Conservation (phyloP, 2,329 filamentous ascomycete genomes). For the Xylariales sp. region DNA sequence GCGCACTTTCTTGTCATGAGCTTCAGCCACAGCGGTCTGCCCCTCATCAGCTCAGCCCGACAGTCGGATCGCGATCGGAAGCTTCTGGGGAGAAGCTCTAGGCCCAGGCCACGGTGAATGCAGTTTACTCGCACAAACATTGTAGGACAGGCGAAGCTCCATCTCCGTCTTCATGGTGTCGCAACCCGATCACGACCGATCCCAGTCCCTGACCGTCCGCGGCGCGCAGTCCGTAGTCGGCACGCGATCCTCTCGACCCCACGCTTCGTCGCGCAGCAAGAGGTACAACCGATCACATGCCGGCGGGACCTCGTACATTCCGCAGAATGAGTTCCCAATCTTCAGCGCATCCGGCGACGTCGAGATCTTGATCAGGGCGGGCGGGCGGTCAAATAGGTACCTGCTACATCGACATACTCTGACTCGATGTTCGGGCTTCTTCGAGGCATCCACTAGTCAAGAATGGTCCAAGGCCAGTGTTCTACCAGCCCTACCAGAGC, state of each 20-base stretch:
- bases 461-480: constrained; percentile 61
- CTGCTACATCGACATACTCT: constrained; percentile 83
- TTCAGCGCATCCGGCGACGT: constrained; percentile 90
- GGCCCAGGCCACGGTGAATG: neutral
- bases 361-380: constrained; percentile 68
- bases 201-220: constrained; percentile 51
- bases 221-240: constrained; percentile 59
- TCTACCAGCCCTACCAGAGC: constrained; percentile 26
- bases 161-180: constrained; percentile 52
- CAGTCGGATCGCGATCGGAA: constrained; percentile 2
- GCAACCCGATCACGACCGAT: constrained; percentile 47
- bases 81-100: constrained; percentile 9
- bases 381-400: constrained; percentile 74
- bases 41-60: constrained; percentile 5
- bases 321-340: constrained; percentile 88
- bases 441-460: constrained; percentile 77
- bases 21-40: constrained; percentile 10
- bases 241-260: constrained; percentile 54
- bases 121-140: neutral
- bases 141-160: neutral
- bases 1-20: constrained; percentile 5
- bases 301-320: constrained; percentile 62
- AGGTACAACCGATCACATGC: constrained; percentile 79
- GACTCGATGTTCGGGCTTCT: constrained; percentile 88
- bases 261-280: constrained; percentile 49